Percentiles rank a stretch among this genome's conserved stretches.
These are phyloP conservation scores for Phytopythium vexans DNA, from an alignment of 352 stramenopile species.

Conservation along the genomic window DNA sequence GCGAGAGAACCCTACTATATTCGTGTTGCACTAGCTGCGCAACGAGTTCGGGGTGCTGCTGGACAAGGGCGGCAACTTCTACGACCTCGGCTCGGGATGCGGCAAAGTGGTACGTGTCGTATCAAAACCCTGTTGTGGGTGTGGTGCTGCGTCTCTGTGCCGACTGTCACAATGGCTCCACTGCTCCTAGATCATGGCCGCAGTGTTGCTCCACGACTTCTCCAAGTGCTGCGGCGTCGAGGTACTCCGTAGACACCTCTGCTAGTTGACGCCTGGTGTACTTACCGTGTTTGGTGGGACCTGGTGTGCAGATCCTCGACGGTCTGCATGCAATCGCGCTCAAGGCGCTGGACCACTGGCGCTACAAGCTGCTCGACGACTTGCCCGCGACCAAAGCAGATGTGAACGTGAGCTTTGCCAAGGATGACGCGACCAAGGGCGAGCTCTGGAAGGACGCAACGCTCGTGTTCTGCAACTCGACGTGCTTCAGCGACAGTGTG, in stretches of 20 bases:
- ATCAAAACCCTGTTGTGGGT: neutral
- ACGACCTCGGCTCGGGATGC: constrained; percentile 66
- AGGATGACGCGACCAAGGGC: constrained; percentile 38
- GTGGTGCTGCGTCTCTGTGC: neutral
- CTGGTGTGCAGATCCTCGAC: constrained; percentile 33
- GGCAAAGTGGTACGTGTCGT: constrained; percentile 55
- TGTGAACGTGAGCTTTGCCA: constrained; percentile 54
- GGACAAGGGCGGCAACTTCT: constrained; percentile 63
- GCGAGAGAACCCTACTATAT: neutral
- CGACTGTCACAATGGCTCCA: neutral
- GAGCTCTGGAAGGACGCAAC: constrained; percentile 58
- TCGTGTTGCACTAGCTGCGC: constrained; percentile 32
- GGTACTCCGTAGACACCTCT: constrained; percentile 9
- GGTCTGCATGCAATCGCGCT: constrained; percentile 56
- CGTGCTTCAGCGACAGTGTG: constrained; percentile 68
- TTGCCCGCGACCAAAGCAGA: constrained; percentile 46
- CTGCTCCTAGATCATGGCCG: constrained; percentile 39
- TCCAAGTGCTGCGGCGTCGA: constrained; percentile 64
- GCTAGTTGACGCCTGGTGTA: neutral
- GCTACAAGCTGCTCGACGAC: constrained; percentile 56
- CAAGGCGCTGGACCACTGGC: constrained; percentile 62
- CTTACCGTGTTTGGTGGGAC: neutral
- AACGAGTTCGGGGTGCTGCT: constrained; percentile 53
- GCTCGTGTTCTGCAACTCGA: constrained; percentile 66
- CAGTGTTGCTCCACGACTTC: constrained; percentile 60